These are phyloP conservation scores for Anacardium occidentale DNA, from an alignment of 345 rosid species.

Conservation along the genomic window DNA sequence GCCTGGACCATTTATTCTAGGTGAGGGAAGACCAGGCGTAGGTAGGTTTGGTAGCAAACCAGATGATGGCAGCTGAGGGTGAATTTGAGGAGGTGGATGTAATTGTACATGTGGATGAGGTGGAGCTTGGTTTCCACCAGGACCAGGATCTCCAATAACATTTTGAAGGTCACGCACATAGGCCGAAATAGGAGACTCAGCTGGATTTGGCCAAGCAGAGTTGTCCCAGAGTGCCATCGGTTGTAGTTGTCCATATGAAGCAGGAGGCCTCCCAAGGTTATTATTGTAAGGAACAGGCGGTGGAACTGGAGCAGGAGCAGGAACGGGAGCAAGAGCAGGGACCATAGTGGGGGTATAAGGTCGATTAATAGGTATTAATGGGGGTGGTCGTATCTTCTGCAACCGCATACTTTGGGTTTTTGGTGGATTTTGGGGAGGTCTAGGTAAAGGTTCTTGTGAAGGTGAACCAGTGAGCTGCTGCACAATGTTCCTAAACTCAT, in stretches of 20 bases:
- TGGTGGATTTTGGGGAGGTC: slow-evolving; percentile 68
- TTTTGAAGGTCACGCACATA: slow-evolving; percentile 84
- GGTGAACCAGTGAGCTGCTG: slow-evolving; percentile 93
- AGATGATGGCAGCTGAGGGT: slow-evolving; percentile 36
- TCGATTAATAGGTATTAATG: slow-evolving; percentile 60
- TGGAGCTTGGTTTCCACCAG: slow-evolving; percentile 46
- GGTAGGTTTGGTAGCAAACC: slow-evolving; percentile 53
- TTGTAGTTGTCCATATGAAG: slow-evolving; percentile 45
- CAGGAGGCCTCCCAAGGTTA: slow-evolving; percentile 30
- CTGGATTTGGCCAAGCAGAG: slow-evolving; percentile 46
- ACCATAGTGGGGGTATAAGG: slow-evolving; percentile 46
- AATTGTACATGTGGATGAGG: slow-evolving; percentile 28
- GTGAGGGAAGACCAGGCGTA: slow-evolving; percentile 44
- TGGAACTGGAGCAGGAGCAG: slow-evolving; percentile 26
- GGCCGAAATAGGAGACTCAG: slow-evolving; percentile 80
- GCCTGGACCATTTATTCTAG: slow-evolving; percentile 60
- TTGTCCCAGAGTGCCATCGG: slow-evolving; percentile 36
- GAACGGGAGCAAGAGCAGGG: slow-evolving; percentile 22
- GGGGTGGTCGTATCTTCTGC: slow-evolving; percentile 87
- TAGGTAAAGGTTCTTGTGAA: slow-evolving; percentile 70
- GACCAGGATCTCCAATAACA: slow-evolving; percentile 47
- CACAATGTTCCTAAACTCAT: slow-evolving; percentile 78
- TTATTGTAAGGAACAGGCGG: slow-evolving; percentile 31
- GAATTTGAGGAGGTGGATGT: slow-evolving; percentile 30
- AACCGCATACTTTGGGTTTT: slow-evolving; percentile 75